phyloP scores from a whole-genome alignment of 1,139 yeast genomes.

The Taphrina deformans region DNA sequence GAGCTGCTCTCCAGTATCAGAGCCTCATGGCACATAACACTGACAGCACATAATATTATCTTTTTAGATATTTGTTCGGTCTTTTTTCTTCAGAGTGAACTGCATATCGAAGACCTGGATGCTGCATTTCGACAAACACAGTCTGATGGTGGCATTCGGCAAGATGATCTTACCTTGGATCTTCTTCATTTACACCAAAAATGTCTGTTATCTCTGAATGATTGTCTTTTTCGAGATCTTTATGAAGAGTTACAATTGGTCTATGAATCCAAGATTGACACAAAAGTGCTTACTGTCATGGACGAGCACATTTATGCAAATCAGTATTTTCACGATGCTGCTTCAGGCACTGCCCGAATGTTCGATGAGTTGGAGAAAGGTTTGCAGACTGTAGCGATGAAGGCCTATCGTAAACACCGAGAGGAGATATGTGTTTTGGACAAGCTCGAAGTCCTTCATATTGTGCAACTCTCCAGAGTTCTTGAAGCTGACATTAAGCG shows the following conservation, averaged over 20 bases:
- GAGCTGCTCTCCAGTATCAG: constrained; percentile 5
- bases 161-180: background rate
- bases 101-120: constrained; percentile 21
- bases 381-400: background rate
- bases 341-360: constrained; percentile 2
- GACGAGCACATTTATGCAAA: constrained; percentile 35
- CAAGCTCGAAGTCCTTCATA: constrained; percentile 22
- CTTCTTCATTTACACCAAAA: background rate
- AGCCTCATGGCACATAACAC: constrained; percentile 14
- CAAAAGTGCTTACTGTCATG: constrained; percentile 42
- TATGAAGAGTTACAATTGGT: constrained; percentile 14
- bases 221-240: constrained; percentile 22
- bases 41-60: background rate
- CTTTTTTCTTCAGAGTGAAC: background rate
- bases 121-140: constrained; percentile 8
- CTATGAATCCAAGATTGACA: constrained; percentile 8
- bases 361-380: constrained; percentile 15
- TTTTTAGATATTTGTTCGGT: constrained; percentile 2
- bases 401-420: background rate
- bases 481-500: background rate
- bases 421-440: background rate
- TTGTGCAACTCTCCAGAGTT: constrained; percentile 7
- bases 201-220: constrained; percentile 11
- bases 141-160: background rate
- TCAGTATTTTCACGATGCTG: constrained; percentile 34